phyloP scores from a whole-genome alignment of 148 eudicot species.

The Polygonum aviculare region DNA sequence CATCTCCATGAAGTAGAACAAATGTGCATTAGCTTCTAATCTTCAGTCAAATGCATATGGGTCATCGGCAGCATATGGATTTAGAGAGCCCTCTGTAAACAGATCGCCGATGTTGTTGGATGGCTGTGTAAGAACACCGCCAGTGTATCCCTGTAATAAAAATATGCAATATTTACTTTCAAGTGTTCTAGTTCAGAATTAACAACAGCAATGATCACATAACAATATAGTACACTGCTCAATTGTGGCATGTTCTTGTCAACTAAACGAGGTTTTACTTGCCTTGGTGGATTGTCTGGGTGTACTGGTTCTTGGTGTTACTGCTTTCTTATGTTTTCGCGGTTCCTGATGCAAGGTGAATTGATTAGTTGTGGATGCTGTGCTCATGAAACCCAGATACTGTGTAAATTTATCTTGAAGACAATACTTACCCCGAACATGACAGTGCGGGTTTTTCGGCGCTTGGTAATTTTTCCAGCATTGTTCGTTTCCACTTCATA shows the following conservation, averaged over 20 bases:
- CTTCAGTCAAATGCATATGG: slow-evolving; percentile 94
- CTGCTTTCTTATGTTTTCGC: slow-evolving; percentile 55
- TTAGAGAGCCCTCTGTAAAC: slow-evolving; percentile 90
- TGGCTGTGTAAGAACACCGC: slow-evolving; percentile 36
- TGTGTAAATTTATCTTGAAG: slow-evolving; percentile 2
- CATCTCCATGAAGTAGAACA: neutral
- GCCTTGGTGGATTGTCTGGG: slow-evolving; percentile 57
- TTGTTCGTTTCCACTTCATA: slow-evolving; percentile 91
- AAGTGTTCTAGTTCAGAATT: neutral
- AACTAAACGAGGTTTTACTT: neutral
- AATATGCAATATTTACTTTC: neutral
- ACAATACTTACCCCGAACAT: slow-evolving; percentile 66
- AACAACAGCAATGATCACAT: neutral
- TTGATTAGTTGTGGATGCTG: neutral
- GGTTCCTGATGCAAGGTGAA: slow-evolving; percentile 47
- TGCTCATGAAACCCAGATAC: neutral
- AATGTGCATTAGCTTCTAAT: slow-evolving; percentile 18
- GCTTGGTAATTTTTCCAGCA: slow-evolving; percentile 69
- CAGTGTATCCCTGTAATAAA: slow-evolving; percentile 42
- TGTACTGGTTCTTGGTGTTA: slow-evolving; percentile 48
- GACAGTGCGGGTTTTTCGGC: slow-evolving; percentile 85
- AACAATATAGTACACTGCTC: neutral
- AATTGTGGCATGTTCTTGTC: neutral
- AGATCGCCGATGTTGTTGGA: slow-evolving; percentile 81
- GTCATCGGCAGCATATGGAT: slow-evolving; percentile 81